Conservation (phyloP, 805 yeast species). For the Cyberlindnera xishuangbannaensis region DNA sequence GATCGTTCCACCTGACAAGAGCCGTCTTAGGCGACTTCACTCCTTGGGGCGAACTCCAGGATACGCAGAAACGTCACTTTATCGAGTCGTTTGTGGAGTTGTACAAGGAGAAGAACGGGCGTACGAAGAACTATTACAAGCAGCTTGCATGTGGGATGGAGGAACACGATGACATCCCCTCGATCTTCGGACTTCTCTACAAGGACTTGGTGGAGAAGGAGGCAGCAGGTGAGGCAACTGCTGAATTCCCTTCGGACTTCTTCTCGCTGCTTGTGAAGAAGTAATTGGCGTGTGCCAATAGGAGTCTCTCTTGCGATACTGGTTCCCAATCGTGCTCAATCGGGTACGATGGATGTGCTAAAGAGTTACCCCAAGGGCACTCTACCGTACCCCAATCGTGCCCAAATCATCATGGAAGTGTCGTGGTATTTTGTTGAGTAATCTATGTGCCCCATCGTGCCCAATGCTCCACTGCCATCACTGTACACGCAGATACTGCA, state of each 20-base stretch:
- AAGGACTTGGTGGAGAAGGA: slow-evolving; percentile 27
- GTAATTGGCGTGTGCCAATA: background rate
- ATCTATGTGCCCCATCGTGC: no score
- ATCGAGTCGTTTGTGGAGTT: slow-evolving; percentile 25
- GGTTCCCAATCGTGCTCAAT: background rate
- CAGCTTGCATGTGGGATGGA: slow-evolving; percentile 33
- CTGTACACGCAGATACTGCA: no score
- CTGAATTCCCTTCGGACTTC: slow-evolving; percentile 24
- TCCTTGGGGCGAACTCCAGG: slow-evolving; percentile 26
- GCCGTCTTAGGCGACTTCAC: background rate
- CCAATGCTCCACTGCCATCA: no score
- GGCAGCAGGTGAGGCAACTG: slow-evolving; percentile 12
- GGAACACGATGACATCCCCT: slow-evolving; percentile 31
- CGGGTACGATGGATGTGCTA: background rate
- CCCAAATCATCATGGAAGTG: no score
- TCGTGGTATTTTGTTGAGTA: no score
- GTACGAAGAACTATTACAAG: slow-evolving; percentile 31
- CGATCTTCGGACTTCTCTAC: slow-evolving; percentile 34
- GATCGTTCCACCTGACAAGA: slow-evolving; percentile 13
- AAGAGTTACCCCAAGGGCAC: no score
- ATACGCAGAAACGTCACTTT: slow-evolving; percentile 25
- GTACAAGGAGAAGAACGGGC: slow-evolving; percentile 29
- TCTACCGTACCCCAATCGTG: no score
- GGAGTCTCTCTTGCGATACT: background rate
- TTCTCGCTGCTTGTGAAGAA: slow-evolving; percentile 13